A percentile compares a stretch with the other conserved stretches of the same genome.
Conservation (phyloP, 2,329 filamentous ascomycete species). For the Pseudogymnoascus sp. region DNA sequence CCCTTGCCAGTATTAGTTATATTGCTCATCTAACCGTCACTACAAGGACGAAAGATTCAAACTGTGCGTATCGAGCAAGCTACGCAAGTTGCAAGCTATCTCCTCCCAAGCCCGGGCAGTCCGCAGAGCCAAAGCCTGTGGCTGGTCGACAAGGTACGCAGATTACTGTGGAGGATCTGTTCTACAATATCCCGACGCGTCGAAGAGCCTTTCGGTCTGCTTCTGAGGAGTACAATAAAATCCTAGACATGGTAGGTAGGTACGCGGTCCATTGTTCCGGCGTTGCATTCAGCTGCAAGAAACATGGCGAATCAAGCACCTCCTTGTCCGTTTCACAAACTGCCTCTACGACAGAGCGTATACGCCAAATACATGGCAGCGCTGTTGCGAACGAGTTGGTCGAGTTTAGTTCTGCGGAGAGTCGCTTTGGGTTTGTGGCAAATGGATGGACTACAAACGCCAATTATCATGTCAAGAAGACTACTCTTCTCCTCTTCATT, state of each 20-base stretch:
- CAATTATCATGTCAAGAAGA: slow-evolving; percentile 90
- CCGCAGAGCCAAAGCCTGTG: slow-evolving; percentile 74
- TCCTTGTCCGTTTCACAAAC: slow-evolving; percentile 71
- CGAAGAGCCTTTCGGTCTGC: slow-evolving; percentile 82
- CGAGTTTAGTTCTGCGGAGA: slow-evolving; percentile 62
- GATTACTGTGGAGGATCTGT: slow-evolving; percentile 92
- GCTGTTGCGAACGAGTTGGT: slow-evolving; percentile 83
- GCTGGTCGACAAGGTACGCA: slow-evolving; percentile 87
- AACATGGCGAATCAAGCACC: slow-evolving; percentile 78
- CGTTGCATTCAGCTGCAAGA: slow-evolving; percentile 96
- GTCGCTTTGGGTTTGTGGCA: slow-evolving; percentile 76
- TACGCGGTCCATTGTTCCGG: slow-evolving; percentile 87
- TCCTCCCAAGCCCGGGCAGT: slow-evolving; percentile 80
- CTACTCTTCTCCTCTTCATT: slow-evolving; percentile 83
- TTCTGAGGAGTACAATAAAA: slow-evolving; percentile 95
- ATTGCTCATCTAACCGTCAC: slow-evolving; percentile 94
- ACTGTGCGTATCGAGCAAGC: slow-evolving; percentile 81
- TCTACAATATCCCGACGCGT: slow-evolving; percentile 90
- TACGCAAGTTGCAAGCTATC: slow-evolving; percentile 77
- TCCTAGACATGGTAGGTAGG: slow-evolving; percentile 85
- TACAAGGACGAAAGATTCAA: slow-evolving; percentile 82
- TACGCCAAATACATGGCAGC: slow-evolving; percentile 82
- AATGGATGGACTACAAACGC: slow-evolving; percentile 81
- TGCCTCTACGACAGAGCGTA: slow-evolving; percentile 69
- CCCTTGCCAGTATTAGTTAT: slow-evolving; percentile 93